These are phyloP conservation scores for Chlorencoelia australis DNA, from an alignment of 2,329 filamentous ascomycete species.

Conservation along the genomic window DNA sequence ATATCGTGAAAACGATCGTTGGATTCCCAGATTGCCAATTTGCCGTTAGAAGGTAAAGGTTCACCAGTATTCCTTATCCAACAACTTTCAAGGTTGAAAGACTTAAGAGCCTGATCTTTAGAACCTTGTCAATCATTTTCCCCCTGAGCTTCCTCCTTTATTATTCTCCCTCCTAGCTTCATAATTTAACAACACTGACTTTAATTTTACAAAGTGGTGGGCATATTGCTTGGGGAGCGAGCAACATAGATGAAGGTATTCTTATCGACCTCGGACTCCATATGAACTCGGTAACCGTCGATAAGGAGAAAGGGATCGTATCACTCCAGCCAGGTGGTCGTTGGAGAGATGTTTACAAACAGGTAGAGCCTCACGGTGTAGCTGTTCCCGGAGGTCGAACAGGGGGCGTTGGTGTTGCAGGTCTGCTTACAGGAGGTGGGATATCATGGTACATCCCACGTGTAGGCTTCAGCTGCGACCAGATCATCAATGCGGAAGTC, in stretches of 20 bases:
- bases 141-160: too few relatives aligned
- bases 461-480: conserved; percentile 40
- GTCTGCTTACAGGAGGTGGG: conserved; percentile 28
- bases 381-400: conserved; percentile 29
- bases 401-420: conserved; percentile 30
- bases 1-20: not conserved
- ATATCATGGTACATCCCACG: conserved; percentile 18
- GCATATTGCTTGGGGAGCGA: conserved; percentile 37
- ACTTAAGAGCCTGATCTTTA: too few relatives aligned
- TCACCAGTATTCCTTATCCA: too few relatives aligned
- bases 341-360: conserved; percentile 31
- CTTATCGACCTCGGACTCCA: conserved; percentile 34
- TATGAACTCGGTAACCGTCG: conserved; percentile 15
- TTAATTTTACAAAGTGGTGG: conserved; percentile 42
- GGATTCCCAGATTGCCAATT: conserved; percentile 6
- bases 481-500: conserved; percentile 38
- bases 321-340: conserved; percentile 28
- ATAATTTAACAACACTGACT: too few relatives aligned
- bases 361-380: conserved; percentile 24
- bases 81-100: too few relatives aligned
- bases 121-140: too few relatives aligned
- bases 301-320: conserved; percentile 21
- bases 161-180: too few relatives aligned
- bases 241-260: conserved; percentile 35
- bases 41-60: too few relatives aligned